Evolutionary conservation across 106 monocot species (phyloP).

Genomic region (Agapanthus africanus): DNA sequence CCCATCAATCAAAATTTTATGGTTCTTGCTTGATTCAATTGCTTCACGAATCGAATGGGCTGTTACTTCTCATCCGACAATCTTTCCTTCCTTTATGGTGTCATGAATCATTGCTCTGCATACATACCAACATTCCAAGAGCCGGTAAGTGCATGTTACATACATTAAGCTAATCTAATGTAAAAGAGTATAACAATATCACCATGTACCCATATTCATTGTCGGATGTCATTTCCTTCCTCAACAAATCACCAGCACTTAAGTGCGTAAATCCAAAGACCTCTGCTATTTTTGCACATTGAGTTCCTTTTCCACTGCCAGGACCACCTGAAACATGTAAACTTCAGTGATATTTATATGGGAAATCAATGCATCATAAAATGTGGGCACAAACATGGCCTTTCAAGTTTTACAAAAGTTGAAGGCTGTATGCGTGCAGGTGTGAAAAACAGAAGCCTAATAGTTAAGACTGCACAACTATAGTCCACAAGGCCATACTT

Average conservation of each 20-base stretch:
- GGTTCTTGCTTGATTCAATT: conserved; percentile 47
- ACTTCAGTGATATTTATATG: not conserved
- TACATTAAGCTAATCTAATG: not conserved
- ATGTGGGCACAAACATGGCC: not conserved
- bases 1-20: conserved; percentile 78
- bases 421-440: not conserved
- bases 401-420: not conserved
- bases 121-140: conserved; percentile 5
- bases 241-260: conserved; percentile 87
- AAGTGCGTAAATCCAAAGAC: conserved; percentile 70
- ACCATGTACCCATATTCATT: conserved; percentile 62
- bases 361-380: not conserved
- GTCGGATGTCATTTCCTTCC: conserved; percentile 63
- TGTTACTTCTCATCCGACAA: conserved; percentile 90
- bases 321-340: conserved; percentile 60
- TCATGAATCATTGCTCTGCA: conserved; percentile 55
- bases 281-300: conserved; percentile 77
- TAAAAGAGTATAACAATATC: not conserved
- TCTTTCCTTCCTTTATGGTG: conserved; percentile 77
- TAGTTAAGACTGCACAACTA: too few species aligned
- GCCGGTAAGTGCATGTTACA: not conserved
- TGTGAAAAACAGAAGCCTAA: not conserved
- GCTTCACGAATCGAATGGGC: conserved; percentile 55
- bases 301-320: conserved; percentile 95
- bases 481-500: too few species aligned